These are phyloP conservation scores for Syzygium syzygioides DNA, from an alignment of 441 rosid species.

Conservation along the genomic window DNA sequence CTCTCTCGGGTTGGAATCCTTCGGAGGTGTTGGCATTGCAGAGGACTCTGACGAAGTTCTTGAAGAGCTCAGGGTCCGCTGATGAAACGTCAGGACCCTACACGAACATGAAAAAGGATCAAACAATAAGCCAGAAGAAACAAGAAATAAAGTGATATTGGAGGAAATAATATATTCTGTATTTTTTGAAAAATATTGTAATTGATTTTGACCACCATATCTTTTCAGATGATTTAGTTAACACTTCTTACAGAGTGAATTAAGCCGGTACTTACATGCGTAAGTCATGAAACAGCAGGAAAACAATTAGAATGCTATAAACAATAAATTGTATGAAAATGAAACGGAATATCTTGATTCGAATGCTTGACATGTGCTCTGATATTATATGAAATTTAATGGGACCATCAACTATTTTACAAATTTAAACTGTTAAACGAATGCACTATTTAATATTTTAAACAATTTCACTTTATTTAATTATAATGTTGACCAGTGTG, in stretches of 20 bases:
- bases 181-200: neutral
- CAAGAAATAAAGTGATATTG: neutral
- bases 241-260: accelerated
- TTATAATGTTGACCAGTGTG: neutral
- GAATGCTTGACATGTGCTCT: neutral
- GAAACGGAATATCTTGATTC: neutral
- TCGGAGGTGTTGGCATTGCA: conserved; percentile 47
- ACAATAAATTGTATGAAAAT: neutral
- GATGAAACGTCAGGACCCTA: conserved; percentile 35
- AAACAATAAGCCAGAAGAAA: neutral
- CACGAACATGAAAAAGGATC: neutral
- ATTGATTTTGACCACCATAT: neutral
- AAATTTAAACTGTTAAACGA: neutral
- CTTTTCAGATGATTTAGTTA: neutral
- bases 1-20: conserved; percentile 36
- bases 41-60: conserved; percentile 32
- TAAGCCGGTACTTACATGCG: accelerated
- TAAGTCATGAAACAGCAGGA: neutral
- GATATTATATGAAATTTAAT: neutral
- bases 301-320: neutral
- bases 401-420: neutral
- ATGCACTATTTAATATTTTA: neutral
- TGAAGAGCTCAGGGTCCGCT: conserved; percentile 26
- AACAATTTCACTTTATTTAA: neutral
- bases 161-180: neutral